phyloP scores from a whole-genome alignment of 225 moss, liverwort and hornwort genomes.

The Anthoceros angustus region DNA sequence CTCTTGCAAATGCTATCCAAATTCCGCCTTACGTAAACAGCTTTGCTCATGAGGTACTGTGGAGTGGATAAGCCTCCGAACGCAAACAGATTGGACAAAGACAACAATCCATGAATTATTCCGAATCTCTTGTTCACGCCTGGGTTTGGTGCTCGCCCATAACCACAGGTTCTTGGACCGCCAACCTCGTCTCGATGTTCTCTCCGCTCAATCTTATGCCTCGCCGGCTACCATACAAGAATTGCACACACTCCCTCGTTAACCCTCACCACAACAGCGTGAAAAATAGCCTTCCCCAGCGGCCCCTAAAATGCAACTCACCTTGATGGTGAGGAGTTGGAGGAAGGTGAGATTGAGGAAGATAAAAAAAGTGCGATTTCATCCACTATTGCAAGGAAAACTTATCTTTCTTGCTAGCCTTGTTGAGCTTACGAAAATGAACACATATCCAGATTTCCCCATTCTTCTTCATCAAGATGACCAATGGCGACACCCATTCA shows the following conservation, averaged over 20 bases:
- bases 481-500: no score
- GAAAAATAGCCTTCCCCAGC: background rate
- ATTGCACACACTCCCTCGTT: constrained; percentile 4
- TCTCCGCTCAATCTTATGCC: constrained; percentile 63
- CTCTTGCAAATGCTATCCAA: background rate
- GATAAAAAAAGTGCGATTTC: no score
- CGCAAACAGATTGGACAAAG: constrained; percentile 42
- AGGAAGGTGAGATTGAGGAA: constrained; percentile 48
- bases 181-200: constrained; percentile 48
- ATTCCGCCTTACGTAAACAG: no score
- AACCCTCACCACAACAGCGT: background rate
- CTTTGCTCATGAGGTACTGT: no score
- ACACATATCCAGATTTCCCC: no score
- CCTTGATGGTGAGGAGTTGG: constrained; percentile 60
- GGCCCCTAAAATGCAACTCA: constrained; percentile 9
- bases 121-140: constrained; percentile 71
- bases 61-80: no score
- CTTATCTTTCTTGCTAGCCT: no score
- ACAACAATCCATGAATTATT: constrained; percentile 61
- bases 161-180: constrained; percentile 41
- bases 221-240: constrained; percentile 61
- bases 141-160: constrained; percentile 52
- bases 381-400: no score
- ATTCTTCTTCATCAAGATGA: no score
- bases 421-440: no score